Base-by-base conservation (phyloP, 2,329 filamentous ascomycete species). In the Knufia petricola region DNA sequence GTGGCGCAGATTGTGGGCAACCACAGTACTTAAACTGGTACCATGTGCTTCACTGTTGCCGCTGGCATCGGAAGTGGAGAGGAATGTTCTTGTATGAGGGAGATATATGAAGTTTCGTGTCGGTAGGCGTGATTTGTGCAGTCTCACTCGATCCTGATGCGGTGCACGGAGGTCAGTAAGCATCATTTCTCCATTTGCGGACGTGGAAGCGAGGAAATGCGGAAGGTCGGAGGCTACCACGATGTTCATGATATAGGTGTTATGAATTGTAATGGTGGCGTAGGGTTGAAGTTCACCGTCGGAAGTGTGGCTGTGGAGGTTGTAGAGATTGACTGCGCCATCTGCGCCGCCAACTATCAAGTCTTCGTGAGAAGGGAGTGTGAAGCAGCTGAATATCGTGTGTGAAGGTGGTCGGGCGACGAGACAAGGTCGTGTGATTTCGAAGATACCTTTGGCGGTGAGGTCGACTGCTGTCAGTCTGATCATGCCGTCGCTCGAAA, bases 401-500 rank as follows among this genome's bases (percentile, higher is more conserved):
- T 68, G 59, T 15, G 60, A 59, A n/a, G 73, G 69, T 3, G 75
- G 69, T 17, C 47, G 26, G 17, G 38, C 21, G n/a, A 37, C 24
- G 10, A 45, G 28, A 3, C 15, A 8, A 17, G 31, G 44, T 30
- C 28, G 32, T 17, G n/a, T 39, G 20, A 39, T 39, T n/a, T 47
- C 21, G 13, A 38, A 32, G 9, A 39, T 39, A 8, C 30, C 34
- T 6, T 12, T 15, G 3, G 32, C 31, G 26, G 10, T n/a, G 28
- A 43, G 39, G 13, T 52, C 28, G 3, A 26, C 32, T 17, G 78
- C 71, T 28, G 82, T 58, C 3, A 82, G 67, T 49, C 76, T 67
- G 3, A 78, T 62, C 40, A 61, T 66, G 3, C 79, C 79, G 59
- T 83, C 79, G n/a, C 68, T 70, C 66, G 74, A 81, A 1, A 81